Evolutionary conservation across 2,329 filamentous ascomycete species (phyloP).

Genomic region (Colletotrichum sp.): DNA sequence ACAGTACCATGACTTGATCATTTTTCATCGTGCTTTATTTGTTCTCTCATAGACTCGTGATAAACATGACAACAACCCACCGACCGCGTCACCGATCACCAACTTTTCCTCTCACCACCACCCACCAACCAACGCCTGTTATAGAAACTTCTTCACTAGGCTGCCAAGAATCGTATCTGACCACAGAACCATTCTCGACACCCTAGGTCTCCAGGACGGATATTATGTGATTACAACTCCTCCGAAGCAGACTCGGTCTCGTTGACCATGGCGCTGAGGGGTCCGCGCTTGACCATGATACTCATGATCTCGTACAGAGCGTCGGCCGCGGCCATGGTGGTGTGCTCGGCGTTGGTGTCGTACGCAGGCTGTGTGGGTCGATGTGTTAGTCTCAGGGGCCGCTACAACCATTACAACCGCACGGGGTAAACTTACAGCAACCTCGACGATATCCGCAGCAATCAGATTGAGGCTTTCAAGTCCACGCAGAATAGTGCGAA

Average conservation of each 20-base stretch:
- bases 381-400: neutral
- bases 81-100: neutral
- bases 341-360: constrained; percentile 74
- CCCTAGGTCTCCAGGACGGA: no score
- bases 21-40: neutral
- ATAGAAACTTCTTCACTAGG: neutral
- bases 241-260: constrained; percentile 6
- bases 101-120: neutral
- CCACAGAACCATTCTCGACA: neutral
- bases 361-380: constrained; percentile 57
- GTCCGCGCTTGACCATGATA: constrained; percentile 81
- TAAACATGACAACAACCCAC: neutral
- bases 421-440: constrained; percentile 50
- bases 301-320: constrained; percentile 80
- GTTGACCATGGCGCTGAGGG: constrained; percentile 51
- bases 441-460: constrained; percentile 75
- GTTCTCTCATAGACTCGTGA: neutral
- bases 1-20: neutral
- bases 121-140: neutral
- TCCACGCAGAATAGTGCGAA: constrained; percentile 73
- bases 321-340: constrained; percentile 76
- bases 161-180: neutral
- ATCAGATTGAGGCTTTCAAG: constrained; percentile 73
- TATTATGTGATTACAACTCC: neutral
- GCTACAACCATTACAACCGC: neutral